Evolutionary conservation across 2,329 filamentous ascomycete genomes (phyloP), one percentile per base, ranked within the genome.

Genomic region (Talaromyces atroroseus): DNA sequence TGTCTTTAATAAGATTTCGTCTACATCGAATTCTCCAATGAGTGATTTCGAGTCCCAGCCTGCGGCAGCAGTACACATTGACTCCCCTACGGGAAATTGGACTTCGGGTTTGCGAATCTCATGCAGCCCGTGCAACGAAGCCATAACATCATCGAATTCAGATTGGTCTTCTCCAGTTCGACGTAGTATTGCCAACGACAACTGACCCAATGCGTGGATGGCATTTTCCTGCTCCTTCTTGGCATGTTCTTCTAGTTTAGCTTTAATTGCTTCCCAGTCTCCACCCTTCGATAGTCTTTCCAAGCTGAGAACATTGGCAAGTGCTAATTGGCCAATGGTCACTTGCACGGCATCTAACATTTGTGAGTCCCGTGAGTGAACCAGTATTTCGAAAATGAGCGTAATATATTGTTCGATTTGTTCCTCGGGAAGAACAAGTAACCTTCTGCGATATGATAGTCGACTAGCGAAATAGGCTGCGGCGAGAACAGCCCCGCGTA

Each of bases 51-150:
- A 95, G 34, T 88, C 82, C 92, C 92, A 97, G 40, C 92, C 86
- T 38, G 82, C 84, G 38, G 89, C 82, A 6, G 88, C 82, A 48
- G 88, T 88, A 48, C 88, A 87, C 53, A 97, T 81, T 12, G 94
- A 90, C 68, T 96, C 92, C 14, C 94, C 94, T 26, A 95, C 85
- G 0, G 90, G 84, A 68, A 99, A 96, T 60, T 96, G 92, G 1
- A 92, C 82, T 69, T 97, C 92, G 0, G 89, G 83, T 63, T 91
- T 87, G 63, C 89, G 89, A 45, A 94, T 83, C 67, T 96, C 91
- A 64, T 95, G 88, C 2, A 97, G 77, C 10, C 80, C 80, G 67
- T 92, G 89, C 0, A 97, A 76, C 26, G 82, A 84, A 11, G 84
- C 79, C 12, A 90, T 73, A 5, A 95, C 81, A 10, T 78, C 74